Evolutionary conservation across 1,284 basidiomycete genomes (phyloP), one percentile per base, ranked within the genome.

Genomic region (Apiotrichum gracile): DNA sequence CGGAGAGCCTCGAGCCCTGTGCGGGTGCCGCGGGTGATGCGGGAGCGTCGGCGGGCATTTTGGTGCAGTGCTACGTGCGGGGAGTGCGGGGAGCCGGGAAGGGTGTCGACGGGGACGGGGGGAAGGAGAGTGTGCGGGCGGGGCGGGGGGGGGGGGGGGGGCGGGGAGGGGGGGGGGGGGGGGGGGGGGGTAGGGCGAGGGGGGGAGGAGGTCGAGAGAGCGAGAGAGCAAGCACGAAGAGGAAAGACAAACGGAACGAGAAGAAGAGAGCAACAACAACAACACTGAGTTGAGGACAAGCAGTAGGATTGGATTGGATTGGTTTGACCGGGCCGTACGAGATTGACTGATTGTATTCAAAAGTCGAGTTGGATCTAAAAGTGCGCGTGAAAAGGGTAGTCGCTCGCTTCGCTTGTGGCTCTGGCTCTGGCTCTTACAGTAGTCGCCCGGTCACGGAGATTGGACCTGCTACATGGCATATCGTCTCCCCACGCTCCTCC

Each of bases 81-180:
- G 12, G 31, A 31, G 31, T 31, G 39, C 21, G 19, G 10, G 51
- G 47, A 8, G 58, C 49, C 6, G 41, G 27, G 31, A 63, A 42
- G 21, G 31, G 31, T 31, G 31, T 10, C 16, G 31, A 14, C 13
- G 31, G 9, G 31, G 31, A 31, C 12, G 10, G 31, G 10, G 31
- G 31, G 16, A 14, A 31, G 31, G 31, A 31, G 31, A 31, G 61
- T 56, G 35, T 29, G 48, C 47, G 49, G 57, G 57, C 7, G 57
- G 19, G 44, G 53, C 37, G 37, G 57, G 55, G 58, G 56, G 55
- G 37, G 29, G 54, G 55, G 10, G 37, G 33, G 52, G 50, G 13
- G 17, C 14, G 40, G 48, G 42, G 10, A 48, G 49, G 9, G 61
- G 37, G 38, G 49, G 57, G 47, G 51, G 54, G 16, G 24, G 33